Evolutionary conservation across 441 rosid genomes (phyloP).

Genomic region (Kokia cookei): DNA sequence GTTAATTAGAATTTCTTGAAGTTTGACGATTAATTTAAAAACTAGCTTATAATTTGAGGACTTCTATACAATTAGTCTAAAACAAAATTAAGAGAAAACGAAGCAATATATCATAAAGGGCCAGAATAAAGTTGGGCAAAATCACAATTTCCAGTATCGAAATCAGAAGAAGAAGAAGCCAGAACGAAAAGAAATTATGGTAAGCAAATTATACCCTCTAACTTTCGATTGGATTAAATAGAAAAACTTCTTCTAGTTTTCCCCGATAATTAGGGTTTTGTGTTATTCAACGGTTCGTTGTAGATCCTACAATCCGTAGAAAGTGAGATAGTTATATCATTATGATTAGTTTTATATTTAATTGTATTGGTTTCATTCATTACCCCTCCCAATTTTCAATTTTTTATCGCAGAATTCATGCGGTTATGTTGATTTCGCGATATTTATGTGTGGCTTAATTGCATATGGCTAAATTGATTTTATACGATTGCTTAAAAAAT

Average conservation of each 20-base stretch:
- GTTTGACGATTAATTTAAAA: neutral
- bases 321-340: neutral
- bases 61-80: neutral
- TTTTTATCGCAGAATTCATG: neutral
- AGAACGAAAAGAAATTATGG: slow-evolving; percentile 13
- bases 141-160: neutral
- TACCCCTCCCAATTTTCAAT: neutral
- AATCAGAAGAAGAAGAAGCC: neutral
- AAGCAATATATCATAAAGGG: neutral
- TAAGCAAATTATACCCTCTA: neutral
- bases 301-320: neutral
- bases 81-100: neutral
- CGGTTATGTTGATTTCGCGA: neutral
- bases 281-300: neutral
- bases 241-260: neutral
- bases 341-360: neutral
- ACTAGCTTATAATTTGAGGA: neutral
- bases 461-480: neutral
- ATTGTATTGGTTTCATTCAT: neutral
- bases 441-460: neutral
- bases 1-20: neutral
- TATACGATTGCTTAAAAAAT: neutral
- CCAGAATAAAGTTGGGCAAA: neutral
- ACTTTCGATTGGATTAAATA: neutral
- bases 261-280: slow-evolving; percentile 9